phyloP scores from a whole-genome alignment of 1,284 basidiomycete genomes.

The Fistulina hepatica region DNA sequence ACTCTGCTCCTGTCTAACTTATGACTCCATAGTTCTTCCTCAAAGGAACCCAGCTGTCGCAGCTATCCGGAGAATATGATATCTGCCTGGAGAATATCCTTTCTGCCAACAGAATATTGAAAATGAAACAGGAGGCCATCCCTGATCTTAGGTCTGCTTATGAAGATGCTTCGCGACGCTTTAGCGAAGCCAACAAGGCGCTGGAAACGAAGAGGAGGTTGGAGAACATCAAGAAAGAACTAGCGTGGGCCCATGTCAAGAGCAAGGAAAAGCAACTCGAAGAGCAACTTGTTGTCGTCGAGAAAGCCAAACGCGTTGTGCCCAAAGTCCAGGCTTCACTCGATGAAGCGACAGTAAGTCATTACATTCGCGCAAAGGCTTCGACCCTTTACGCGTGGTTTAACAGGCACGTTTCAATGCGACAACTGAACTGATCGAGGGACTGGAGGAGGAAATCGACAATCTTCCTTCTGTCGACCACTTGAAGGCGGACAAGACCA shows the following conservation, averaged over 20 bases:
- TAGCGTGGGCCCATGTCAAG: conserved; percentile 84
- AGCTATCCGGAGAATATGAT: conserved; percentile 82
- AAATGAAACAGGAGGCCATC: conserved; percentile 59
- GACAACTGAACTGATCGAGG: conserved; percentile 36
- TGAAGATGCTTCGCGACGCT: conserved; percentile 51
- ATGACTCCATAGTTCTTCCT: conserved; percentile 70
- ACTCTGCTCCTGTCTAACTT: conserved; percentile 2
- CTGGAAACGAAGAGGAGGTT: conserved; percentile 59
- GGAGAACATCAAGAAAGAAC: conserved; percentile 65
- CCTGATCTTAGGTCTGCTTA: conserved; percentile 60
- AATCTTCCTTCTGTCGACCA: conserved; percentile 44
- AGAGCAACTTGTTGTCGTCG: conserved; percentile 39
- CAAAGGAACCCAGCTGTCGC: conserved; percentile 83
- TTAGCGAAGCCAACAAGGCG: conserved; percentile 64
- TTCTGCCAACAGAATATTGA: conserved; percentile 51
- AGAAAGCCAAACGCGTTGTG: conserved; percentile 34
- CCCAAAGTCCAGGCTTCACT: conserved; percentile 41
- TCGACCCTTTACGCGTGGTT: not conserved
- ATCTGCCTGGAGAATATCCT: conserved; percentile 63
- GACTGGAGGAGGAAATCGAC: conserved; percentile 35
- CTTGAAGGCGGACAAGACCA: conserved; percentile 33
- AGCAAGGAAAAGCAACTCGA: conserved; percentile 59
- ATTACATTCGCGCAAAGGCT: no score
- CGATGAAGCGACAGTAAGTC: conserved; percentile 12
- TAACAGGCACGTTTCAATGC: conserved; percentile 28